A percentile compares a stretch with the other conserved stretches of the same genome.
Evolutionary conservation across 2,329 filamentous ascomycete species (phyloP).

Genomic region (Cyphellophora attinorum): DNA sequence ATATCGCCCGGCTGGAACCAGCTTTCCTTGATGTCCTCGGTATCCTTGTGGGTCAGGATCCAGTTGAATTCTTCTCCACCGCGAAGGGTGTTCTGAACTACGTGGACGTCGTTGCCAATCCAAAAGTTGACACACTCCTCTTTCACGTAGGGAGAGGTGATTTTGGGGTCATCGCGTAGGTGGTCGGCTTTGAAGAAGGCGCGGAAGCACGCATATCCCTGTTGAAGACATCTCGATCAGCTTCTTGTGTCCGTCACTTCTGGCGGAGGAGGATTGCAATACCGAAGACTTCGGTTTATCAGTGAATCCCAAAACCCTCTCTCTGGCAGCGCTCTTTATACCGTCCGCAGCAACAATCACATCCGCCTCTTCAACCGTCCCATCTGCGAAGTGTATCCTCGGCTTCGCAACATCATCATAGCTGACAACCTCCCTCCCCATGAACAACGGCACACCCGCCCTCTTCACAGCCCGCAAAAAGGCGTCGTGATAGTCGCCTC

Average conservation of each 20-base stretch:
- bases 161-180: slow-evolving; percentile 36
- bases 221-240: background rate
- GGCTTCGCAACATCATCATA: slow-evolving; percentile 9
- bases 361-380: slow-evolving; percentile 27
- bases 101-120: slow-evolving; percentile 43
- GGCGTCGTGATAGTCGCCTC: slow-evolving; percentile 51
- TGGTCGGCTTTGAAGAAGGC: slow-evolving; percentile 31
- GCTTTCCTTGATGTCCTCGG: slow-evolving; percentile 42
- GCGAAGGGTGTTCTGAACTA: slow-evolving; percentile 43
- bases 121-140: slow-evolving; percentile 44
- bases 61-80: slow-evolving; percentile 33
- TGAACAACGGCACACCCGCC: slow-evolving; percentile 23
- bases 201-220: slow-evolving; percentile 21
- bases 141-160: slow-evolving; percentile 44
- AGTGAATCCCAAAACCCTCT: slow-evolving; percentile 33
- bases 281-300: slow-evolving; percentile 25
- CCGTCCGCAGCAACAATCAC: slow-evolving; percentile 44
- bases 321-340: slow-evolving; percentile 43
- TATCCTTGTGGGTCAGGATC: slow-evolving; percentile 46
- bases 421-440: slow-evolving; percentile 21
- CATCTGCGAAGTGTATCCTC: slow-evolving; percentile 10
- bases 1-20: slow-evolving; percentile 46
- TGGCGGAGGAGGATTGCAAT: slow-evolving; percentile 1
- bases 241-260: background rate
- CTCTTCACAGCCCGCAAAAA: slow-evolving; percentile 43